A percentile compares a stretch with the other conserved stretches of the same genome.
These are phyloP conservation scores for Arabidopsis lyrata DNA, from an alignment of 441 rosid genomes.

Conservation along the genomic window DNA sequence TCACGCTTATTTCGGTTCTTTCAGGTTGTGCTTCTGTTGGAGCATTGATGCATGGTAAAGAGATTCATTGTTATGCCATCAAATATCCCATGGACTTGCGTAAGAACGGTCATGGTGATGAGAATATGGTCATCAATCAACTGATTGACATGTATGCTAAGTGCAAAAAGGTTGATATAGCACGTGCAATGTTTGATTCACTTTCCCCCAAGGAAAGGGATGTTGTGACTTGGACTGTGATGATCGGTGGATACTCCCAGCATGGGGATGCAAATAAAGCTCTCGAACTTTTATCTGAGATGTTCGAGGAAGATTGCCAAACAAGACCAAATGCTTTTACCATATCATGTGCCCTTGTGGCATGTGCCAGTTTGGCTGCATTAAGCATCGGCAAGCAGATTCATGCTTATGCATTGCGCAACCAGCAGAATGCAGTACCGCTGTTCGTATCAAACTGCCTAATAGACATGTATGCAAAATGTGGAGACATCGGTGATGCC, in stretches of 20 bases:
- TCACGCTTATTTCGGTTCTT: conserved; percentile 83
- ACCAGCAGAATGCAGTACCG: conserved; percentile 43
- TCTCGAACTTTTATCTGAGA: conserved; percentile 57
- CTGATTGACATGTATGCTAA: conserved; percentile 88
- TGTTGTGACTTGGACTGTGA: conserved; percentile 80
- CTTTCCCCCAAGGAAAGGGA: conserved; percentile 53
- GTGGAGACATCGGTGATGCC: conserved; percentile 68
- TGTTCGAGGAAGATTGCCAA: conserved; percentile 52
- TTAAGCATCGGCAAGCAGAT: conserved; percentile 68
- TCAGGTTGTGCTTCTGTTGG: conserved; percentile 86
- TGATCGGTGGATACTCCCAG: conserved; percentile 78
- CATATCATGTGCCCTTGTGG: conserved; percentile 70
- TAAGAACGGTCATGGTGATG: conserved; percentile 52
- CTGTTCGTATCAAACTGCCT: conserved; percentile 71
- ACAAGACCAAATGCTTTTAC: conserved; percentile 76
- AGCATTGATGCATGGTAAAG: conserved; percentile 75
- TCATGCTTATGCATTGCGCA: conserved; percentile 66
- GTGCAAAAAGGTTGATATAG: conserved; percentile 59
- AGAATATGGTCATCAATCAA: conserved; percentile 67
- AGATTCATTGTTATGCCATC: conserved; percentile 73
- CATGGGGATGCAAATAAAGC: conserved; percentile 74
- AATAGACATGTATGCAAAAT: conserved; percentile 85
- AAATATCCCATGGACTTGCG: conserved; percentile 56
- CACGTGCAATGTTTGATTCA: conserved; percentile 65
- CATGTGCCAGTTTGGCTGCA: conserved; percentile 75